A percentile compares a stretch with the other conserved stretches of the same genome.
Conservation (phyloP, 2,329 filamentous ascomycete genomes). For the Beauveria sp. region DNA sequence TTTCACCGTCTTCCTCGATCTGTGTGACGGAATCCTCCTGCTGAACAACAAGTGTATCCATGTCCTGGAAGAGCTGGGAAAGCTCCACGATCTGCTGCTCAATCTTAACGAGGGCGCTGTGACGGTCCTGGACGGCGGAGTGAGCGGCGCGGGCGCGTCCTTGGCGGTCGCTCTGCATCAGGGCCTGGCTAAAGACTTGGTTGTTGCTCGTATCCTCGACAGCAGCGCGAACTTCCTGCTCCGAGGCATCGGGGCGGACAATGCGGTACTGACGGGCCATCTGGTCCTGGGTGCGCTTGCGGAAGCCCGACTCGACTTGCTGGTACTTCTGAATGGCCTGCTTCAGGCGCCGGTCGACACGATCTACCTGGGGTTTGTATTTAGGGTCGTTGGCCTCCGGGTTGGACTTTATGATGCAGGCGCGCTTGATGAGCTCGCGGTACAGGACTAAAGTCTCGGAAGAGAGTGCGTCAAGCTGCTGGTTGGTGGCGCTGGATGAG, state of each 20-base stretch:
- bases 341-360: conserved; percentile 73
- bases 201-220: conserved; percentile 22
- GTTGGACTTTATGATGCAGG: conserved; percentile 76
- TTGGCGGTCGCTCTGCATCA: too few relatives aligned
- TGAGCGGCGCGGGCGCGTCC: too few relatives aligned
- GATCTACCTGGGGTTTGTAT: conserved; percentile 74
- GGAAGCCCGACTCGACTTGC: conserved; percentile 68
- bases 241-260: conserved; percentile 71
- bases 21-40: too few relatives aligned
- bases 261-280: conserved; percentile 91
- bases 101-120: too few relatives aligned
- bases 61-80: too few relatives aligned
- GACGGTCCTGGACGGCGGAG: too few relatives aligned
- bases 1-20: too few relatives aligned
- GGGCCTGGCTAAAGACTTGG: too few relatives aligned
- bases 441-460: conserved; percentile 79
- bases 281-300: conserved; percentile 73
- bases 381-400: conserved; percentile 65
- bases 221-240: conserved; percentile 64
- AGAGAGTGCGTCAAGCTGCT: conserved; percentile 65
- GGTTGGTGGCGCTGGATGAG: conserved; percentile 55
- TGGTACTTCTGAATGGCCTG: conserved; percentile 76
- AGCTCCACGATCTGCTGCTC: too few relatives aligned
- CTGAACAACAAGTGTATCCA: too few relatives aligned
- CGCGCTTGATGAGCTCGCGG: conserved; percentile 67